Evolutionary conservation across 148 eudicot genomes (phyloP).

Genomic region (Rhododendron kiyosumense): DNA sequence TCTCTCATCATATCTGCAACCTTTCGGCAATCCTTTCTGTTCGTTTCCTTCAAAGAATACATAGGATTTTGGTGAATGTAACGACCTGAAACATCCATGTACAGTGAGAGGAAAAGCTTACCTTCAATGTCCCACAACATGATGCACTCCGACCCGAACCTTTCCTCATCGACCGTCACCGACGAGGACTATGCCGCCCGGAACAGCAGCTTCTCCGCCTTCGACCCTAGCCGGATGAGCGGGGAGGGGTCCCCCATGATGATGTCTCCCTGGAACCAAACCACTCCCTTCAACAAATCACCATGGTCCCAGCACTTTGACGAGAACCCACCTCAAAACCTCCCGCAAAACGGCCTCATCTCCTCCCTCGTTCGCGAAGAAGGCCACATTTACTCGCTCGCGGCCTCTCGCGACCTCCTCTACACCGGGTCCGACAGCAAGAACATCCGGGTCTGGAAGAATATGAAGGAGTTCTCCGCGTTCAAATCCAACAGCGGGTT

Average conservation of each 20-base stretch:
- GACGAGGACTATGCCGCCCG: constrained; percentile 6
- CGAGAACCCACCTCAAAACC: background rate
- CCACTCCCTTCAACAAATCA: constrained; percentile 5
- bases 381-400: constrained; percentile 48
- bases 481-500: constrained; percentile 52
- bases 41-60: background rate
- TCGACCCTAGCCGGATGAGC: constrained; percentile 32
- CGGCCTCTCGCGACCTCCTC: constrained; percentile 26
- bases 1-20: background rate
- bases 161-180: constrained; percentile 14
- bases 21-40: background rate
- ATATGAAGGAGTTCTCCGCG: constrained; percentile 35
- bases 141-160: constrained; percentile 28
- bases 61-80: background rate
- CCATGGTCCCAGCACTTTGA: constrained; percentile 20
- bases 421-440: constrained; percentile 57
- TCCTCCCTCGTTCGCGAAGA: constrained; percentile 51
- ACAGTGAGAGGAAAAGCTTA: background rate
- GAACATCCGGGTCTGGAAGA: constrained; percentile 51
- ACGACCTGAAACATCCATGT: background rate
- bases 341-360: constrained; percentile 32
- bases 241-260: constrained; percentile 50
- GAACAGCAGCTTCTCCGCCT: constrained; percentile 32
- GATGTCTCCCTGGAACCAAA: constrained; percentile 62
- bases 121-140: constrained; percentile 11